Base-by-base conservation (phyloP, 1,139 yeast genomes). In the Insectozyma bohioensis region DNA sequence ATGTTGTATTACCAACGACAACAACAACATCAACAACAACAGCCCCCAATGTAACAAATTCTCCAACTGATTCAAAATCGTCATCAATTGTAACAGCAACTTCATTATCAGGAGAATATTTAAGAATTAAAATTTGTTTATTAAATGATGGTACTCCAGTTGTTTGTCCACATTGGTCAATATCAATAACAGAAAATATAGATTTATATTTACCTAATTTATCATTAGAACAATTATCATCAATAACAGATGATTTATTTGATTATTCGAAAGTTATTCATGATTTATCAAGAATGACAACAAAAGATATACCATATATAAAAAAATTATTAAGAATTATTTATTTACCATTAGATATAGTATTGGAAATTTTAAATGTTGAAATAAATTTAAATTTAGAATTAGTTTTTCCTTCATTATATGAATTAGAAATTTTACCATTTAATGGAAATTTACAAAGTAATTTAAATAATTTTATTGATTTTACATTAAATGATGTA, bases 51-150 rank as follows among this genome's bases (percentile, higher is more conserved):
- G 28, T 14, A 12, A n/a, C 20, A 19, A 4, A 44, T 0, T 47
- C 79, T 5, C 67, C 82, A 23, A n/a, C n/a, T n/a, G n/a, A n/a
- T n/a, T n/a, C n/a, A n/a, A n/a, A n/a, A n/a, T n/a, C n/a, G n/a
- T 80, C 95, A 5, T 79, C 48, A 11, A 43, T 87, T 51, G 95
- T 92, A 12, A 90, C 97, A 0, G 94, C 96, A 0, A 87, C 97
- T 0, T 88, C 97, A 1, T 65, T 92, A 33, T 75, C 82, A 12
- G 97, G 97, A 3, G 82, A 78, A 39, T 92, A 87, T 52, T 67
- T 81, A 30, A 72, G 85, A 31, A 63, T 87, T 12, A 77, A 75
- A 40, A 80, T 90, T 1, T 84, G 88, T 42, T 56, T 84, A 21
- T 72, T 92, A 13, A 75, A 77, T 40, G 98, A 92, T 59, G 87